Evolutionary conservation across 2,329 filamentous ascomycete genomes (phyloP).

Genomic region (Aschersonia sp.): DNA sequence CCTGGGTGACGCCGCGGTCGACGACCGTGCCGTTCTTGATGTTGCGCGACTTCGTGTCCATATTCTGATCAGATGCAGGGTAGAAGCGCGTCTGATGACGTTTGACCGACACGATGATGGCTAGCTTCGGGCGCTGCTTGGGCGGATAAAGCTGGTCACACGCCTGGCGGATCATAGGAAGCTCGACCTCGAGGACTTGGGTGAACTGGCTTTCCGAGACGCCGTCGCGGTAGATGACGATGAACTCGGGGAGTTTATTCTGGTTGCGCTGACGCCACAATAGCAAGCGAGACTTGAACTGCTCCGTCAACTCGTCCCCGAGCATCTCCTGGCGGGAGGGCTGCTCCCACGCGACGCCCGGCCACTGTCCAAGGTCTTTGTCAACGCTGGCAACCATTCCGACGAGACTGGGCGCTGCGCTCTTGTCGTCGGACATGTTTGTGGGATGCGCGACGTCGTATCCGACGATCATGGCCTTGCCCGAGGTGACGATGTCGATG

Average conservation of each 20-base stretch:
- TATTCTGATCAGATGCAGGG: constrained; percentile 39
- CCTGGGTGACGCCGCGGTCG: constrained; percentile 68
- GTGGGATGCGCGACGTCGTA: constrained; percentile 87
- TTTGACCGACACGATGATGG: constrained; percentile 73
- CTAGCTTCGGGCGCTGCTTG: constrained; percentile 31
- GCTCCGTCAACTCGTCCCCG: constrained; percentile 36
- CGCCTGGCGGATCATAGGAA: constrained; percentile 50
- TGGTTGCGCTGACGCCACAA: constrained; percentile 50
- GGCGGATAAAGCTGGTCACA: constrained; percentile 45
- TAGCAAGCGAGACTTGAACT: constrained; percentile 49
- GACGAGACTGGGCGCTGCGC: constrained; percentile 56
- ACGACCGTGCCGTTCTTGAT: constrained; percentile 66
- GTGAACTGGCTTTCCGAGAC: constrained; percentile 78
- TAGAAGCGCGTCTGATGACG: constrained; percentile 83
- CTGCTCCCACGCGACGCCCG: constrained; percentile 58
- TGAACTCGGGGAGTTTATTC: constrained; percentile 46
- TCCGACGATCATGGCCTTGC: constrained; percentile 73
- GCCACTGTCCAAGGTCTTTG: constrained; percentile 59
- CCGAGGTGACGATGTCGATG: constrained; percentile 44
- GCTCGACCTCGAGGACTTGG: constrained; percentile 52
- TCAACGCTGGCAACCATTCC: constrained; percentile 70
- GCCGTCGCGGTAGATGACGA: constrained; percentile 78
- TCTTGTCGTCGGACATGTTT: constrained; percentile 23
- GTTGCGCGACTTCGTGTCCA: constrained; percentile 47
- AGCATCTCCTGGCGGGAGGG: constrained; percentile 57